A percentile compares a stretch with the other conserved stretches of the same genome.
Evolutionary conservation across 129 eudicot genomes (phyloP).

Genomic region (Ambrosia trifida): DNA sequence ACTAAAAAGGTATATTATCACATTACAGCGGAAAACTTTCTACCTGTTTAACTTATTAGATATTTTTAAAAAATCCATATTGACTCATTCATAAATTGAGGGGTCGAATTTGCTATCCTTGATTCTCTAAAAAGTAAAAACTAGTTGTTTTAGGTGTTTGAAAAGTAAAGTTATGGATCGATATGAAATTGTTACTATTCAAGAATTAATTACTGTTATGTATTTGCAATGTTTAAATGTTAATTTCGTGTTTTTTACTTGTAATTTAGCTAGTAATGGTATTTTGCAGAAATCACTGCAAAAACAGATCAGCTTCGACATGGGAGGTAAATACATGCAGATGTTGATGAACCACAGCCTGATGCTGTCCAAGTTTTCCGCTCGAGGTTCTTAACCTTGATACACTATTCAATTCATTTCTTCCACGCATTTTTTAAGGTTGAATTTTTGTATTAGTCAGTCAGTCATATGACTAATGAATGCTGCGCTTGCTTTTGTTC

Average conservation of each 20-base stretch:
- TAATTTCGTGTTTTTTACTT: background rate
- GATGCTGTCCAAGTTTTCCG: slow-evolving; percentile 56
- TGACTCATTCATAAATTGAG: background rate
- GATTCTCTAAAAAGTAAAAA: background rate
- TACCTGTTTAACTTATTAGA: background rate
- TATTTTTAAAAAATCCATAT: background rate
- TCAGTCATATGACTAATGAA: background rate
- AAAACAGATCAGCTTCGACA: slow-evolving; percentile 66
- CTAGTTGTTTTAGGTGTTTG: background rate
- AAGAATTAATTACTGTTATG: background rate
- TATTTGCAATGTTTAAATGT: background rate
- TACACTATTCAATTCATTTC: background rate
- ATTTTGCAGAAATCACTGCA: slow-evolving; percentile 61
- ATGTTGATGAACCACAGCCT: slow-evolving; percentile 66
- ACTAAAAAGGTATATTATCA: background rate
- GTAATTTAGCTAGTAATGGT: background rate
- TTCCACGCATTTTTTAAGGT: background rate
- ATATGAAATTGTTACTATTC: background rate
- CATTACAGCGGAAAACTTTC: background rate
- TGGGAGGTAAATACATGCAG: slow-evolving; percentile 68
- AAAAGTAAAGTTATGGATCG: slow-evolving; percentile 3
- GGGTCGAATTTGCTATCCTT: too few species aligned
- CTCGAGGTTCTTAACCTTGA: slow-evolving; percentile 46
- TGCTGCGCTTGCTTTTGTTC: slow-evolving; percentile 10
- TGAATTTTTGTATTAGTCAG: background rate